Evolutionary conservation across 331 rosid genomes (phyloP).

Genomic region (Acacia pycnantha): DNA sequence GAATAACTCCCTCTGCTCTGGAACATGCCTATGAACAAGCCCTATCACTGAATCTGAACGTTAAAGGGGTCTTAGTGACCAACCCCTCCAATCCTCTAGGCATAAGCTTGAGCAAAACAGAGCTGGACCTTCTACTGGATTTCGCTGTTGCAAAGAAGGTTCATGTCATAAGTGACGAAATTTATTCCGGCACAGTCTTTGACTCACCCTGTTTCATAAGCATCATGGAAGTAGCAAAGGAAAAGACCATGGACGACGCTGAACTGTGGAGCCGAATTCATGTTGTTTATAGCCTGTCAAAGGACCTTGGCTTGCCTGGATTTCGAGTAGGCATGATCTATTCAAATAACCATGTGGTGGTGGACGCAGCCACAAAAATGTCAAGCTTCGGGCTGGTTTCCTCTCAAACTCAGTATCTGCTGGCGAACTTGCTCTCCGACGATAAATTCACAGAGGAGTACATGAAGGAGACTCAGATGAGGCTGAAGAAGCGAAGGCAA

Average conservation of each 20-base stretch:
- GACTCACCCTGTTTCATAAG: conserved; percentile 56
- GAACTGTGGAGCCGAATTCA: conserved; percentile 45
- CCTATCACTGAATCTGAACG: conserved; percentile 40
- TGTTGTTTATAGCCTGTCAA: conserved; percentile 78
- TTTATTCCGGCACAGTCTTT: conserved; percentile 77
- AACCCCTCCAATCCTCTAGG: conserved; percentile 88
- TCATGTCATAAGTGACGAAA: conserved; percentile 78
- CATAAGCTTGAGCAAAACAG: conserved; percentile 46
- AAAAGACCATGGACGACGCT: not conserved
- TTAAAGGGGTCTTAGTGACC: conserved; percentile 70
- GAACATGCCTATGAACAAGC: conserved; percentile 62
- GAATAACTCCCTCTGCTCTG: conserved; percentile 57
- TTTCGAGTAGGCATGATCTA: conserved; percentile 71
- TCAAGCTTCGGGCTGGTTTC: conserved; percentile 64
- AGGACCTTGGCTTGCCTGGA: conserved; percentile 79
- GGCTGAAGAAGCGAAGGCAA: conserved; percentile 40
- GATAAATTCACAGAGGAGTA: conserved; percentile 12
- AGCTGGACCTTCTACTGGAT: conserved; percentile 51
- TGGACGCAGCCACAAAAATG: conserved; percentile 42
- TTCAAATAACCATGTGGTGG: conserved; percentile 38
- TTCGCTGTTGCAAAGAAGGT: conserved; percentile 45
- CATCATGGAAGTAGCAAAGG: conserved; percentile 45
- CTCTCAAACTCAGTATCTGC: conserved; percentile 48
- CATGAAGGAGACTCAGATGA: conserved; percentile 34
- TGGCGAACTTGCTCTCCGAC: conserved; percentile 39